phyloP scores from a whole-genome alignment of 441 rosid species.

The Adansonia grandidieri region DNA sequence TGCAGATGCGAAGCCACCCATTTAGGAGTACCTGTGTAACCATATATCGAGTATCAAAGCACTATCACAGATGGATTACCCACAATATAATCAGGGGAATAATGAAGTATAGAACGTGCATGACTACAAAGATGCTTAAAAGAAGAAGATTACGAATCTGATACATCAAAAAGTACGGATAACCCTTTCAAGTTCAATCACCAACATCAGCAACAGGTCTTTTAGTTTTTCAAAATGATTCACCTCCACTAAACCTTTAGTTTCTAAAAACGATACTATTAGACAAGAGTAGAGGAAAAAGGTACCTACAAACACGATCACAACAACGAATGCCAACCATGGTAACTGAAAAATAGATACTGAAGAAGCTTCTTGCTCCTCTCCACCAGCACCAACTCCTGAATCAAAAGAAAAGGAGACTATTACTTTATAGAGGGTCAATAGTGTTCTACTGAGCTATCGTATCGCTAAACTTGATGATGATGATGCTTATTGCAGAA shows the following conservation, averaged over 20 bases:
- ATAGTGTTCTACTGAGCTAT: slow-evolving; percentile 17
- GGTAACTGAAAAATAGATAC: slow-evolving; percentile 81
- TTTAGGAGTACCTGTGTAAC: slow-evolving; percentile 67
- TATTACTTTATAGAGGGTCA: slow-evolving; percentile 13
- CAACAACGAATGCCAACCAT: slow-evolving; percentile 77
- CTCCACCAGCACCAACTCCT: slow-evolving; percentile 99
- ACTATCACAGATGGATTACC: slow-evolving; percentile 9
- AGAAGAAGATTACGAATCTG: neutral
- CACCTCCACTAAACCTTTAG: neutral
- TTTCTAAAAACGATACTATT: neutral
- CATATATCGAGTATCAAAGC: slow-evolving; percentile 31
- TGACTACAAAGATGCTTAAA: neutral
- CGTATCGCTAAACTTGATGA: slow-evolving; percentile 11
- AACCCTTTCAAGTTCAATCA: slow-evolving; percentile 18
- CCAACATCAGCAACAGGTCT: slow-evolving; percentile 11
- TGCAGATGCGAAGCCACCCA: slow-evolving; percentile 89
- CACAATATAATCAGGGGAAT: slow-evolving; percentile 7
- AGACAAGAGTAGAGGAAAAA: slow-evolving; percentile 38
- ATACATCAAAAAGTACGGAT: neutral
- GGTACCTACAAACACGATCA: slow-evolving; percentile 99
- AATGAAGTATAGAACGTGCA: neutral
- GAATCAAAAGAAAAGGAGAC: slow-evolving; percentile 27
- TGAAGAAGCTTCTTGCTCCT: slow-evolving; percentile 78
- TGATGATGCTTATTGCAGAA: neutral
- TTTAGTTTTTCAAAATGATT: neutral